phyloP scores from a whole-genome alignment of 805 yeast genomes.

The Lipomyces starkeyi region DNA sequence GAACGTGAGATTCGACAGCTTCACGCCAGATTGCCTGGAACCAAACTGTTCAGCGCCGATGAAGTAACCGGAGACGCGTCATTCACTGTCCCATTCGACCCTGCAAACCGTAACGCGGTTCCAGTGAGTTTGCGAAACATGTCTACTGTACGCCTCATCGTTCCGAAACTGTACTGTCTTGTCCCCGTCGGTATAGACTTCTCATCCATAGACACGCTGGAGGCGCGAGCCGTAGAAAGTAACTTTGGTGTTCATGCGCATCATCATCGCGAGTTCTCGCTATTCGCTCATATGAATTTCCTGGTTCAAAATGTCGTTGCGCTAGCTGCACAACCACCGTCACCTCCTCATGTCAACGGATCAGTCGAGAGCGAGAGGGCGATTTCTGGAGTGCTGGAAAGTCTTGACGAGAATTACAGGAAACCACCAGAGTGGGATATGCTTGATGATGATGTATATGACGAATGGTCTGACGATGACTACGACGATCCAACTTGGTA shows the following conservation, averaged over 20 bases:
- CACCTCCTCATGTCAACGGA: not conserved
- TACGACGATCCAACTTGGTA: slow-evolving; percentile 18
- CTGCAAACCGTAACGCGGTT: not conserved
- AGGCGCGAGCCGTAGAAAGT: slow-evolving; percentile 24
- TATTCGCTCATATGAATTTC: slow-evolving; percentile 37
- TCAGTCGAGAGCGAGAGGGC: not conserved
- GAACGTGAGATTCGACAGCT: slow-evolving; percentile 33
- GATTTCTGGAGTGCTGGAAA: not conserved
- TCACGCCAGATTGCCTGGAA: slow-evolving; percentile 22
- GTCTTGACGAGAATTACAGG: slow-evolving; percentile 1
- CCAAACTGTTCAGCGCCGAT: slow-evolving; percentile 12
- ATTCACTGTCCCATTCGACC: slow-evolving; percentile 28
- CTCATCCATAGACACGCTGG: slow-evolving; percentile 10
- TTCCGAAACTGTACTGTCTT: slow-evolving; percentile 36
- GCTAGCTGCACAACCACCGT: slow-evolving; percentile 8
- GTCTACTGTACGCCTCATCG: slow-evolving; percentile 19
- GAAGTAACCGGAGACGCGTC: slow-evolving; percentile 14
- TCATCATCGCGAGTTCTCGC: slow-evolving; percentile 23
- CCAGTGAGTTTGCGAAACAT: slow-evolving; percentile 13
- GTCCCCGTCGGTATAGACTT: slow-evolving; percentile 32
- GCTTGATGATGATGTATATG: slow-evolving; percentile 24
- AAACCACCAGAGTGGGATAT: slow-evolving; percentile 38
- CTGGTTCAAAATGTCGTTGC: slow-evolving; percentile 27
- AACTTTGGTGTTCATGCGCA: slow-evolving; percentile 28
- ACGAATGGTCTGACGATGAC: slow-evolving; percentile 10